Percentiles rank a stretch among this genome's conserved stretches.
phyloP scores from a whole-genome alignment of 164 flowering plant species.

The Tetrastigma voinierianum region DNA sequence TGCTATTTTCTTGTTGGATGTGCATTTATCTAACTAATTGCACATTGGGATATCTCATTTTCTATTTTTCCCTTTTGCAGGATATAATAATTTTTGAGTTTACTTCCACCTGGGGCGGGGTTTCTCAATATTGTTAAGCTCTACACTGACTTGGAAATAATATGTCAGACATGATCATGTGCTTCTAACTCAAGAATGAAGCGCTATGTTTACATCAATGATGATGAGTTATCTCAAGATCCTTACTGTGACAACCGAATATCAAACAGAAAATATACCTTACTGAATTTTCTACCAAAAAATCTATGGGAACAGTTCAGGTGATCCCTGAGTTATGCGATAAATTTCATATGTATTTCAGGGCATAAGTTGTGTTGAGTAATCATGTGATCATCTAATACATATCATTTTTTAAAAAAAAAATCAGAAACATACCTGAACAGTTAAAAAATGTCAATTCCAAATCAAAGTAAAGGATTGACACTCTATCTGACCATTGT shows the following conservation, averaged over 20 bases:
- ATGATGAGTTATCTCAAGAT: slow-evolving; percentile 56
- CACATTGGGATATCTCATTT: background rate
- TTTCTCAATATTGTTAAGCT: slow-evolving; percentile 1
- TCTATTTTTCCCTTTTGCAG: slow-evolving; percentile 1
- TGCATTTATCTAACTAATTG: too few species aligned
- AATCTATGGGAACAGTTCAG: slow-evolving; percentile 99
- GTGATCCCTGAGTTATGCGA: slow-evolving; percentile 33
- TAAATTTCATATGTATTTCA: background rate
- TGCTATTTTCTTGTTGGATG: too few species aligned
- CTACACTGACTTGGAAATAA: slow-evolving; percentile 3
- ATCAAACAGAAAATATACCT: slow-evolving; percentile 89
- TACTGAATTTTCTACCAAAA: slow-evolving; percentile 87
- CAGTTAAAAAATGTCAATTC: too few species aligned
- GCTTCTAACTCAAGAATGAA: slow-evolving; percentile 51
- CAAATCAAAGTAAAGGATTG: too few species aligned
- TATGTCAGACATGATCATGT: slow-evolving; percentile 5
- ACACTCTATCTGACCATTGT: too few species aligned
- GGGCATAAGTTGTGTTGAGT: background rate
- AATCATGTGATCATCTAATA: background rate
- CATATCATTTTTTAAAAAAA: too few species aligned
- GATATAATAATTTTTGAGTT: background rate
- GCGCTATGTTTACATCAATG: slow-evolving; percentile 82
- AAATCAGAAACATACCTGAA: too few species aligned
- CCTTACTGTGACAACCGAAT: slow-evolving; percentile 81
- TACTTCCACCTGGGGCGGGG: slow-evolving; percentile 3